phyloP scores from a whole-genome alignment of 805 yeast species.

The Saturnispora besseyi region DNA sequence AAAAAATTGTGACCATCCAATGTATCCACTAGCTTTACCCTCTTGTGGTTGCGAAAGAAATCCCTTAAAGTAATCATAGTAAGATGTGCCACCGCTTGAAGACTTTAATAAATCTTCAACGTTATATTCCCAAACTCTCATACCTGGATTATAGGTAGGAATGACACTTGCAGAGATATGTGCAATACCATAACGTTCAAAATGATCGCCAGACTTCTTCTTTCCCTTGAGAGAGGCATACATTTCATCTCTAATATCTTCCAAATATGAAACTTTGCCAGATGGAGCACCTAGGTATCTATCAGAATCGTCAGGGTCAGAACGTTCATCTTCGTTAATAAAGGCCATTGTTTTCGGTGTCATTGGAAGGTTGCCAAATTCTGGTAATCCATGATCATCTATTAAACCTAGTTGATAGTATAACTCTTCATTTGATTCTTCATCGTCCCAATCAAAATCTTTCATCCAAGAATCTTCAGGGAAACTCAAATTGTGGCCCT shows the following conservation, averaged over 20 bases:
- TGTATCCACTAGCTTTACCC: constrained; percentile 18
- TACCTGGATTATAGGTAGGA: constrained; percentile 79
- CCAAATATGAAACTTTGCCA: constrained; percentile 58
- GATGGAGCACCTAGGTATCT: constrained; percentile 56
- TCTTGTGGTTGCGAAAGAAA: constrained; percentile 29
- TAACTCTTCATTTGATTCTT: constrained; percentile 11
- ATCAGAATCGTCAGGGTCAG: constrained; percentile 15
- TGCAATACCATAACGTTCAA: constrained; percentile 59
- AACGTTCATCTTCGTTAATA: constrained; percentile 20
- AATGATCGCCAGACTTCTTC: constrained; percentile 33
- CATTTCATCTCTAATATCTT: constrained; percentile 42
- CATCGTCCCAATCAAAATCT: constrained; percentile 3
- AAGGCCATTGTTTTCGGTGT: neutral
- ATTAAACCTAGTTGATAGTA: constrained; percentile 6
- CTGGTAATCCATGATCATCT: neutral
- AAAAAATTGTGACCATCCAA: constrained; percentile 12
- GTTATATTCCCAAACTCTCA: constrained; percentile 83
- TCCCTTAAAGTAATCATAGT: neutral
- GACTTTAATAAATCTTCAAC: constrained; percentile 21
- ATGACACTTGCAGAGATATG: constrained; percentile 67
- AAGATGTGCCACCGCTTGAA: neutral
- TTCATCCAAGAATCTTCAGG: constrained; percentile 20
- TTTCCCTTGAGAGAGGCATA: constrained; percentile 43
- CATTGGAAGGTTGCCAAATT: constrained; percentile 5
- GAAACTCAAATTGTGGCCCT: constrained; percentile 14